phyloP scores from a whole-genome alignment of 176 grass and related monocot species.

The Melocanna baccifera region DNA sequence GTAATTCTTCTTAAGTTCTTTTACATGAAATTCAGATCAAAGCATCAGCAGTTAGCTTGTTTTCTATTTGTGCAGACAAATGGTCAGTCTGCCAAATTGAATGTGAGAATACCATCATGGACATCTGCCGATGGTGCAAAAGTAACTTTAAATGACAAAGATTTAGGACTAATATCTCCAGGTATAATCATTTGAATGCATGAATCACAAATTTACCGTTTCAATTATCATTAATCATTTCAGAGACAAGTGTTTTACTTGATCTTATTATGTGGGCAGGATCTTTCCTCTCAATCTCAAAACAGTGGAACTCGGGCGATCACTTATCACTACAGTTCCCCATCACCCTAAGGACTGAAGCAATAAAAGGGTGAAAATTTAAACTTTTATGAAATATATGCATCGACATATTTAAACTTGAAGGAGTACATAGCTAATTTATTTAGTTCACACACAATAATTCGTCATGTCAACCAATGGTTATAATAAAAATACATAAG shows the following conservation, averaged over 20 bases:
- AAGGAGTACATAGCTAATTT: background rate
- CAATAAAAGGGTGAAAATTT: constrained; percentile 63
- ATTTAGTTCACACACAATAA: background rate
- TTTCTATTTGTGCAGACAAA: constrained; percentile 46
- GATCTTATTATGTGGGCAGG: constrained; percentile 44
- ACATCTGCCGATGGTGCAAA: constrained; percentile 49
- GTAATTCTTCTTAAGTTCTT: constrained; percentile 25
- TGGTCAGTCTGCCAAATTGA: constrained; percentile 55
- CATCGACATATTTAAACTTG: background rate
- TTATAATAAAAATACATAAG: constrained; percentile 12
- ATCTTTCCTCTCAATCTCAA: constrained; percentile 66
- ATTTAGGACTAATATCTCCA: constrained; percentile 51
- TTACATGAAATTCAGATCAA: background rate
- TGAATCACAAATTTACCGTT: background rate
- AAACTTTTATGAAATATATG: background rate
- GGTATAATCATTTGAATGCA: constrained; percentile 40
- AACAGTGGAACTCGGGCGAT: constrained; percentile 71
- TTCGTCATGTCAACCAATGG: background rate
- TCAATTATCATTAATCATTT: background rate
- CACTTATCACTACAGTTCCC: constrained; percentile 55
- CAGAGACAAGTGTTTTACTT: background rate
- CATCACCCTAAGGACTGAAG: constrained; percentile 55
- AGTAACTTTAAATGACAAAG: constrained; percentile 66
- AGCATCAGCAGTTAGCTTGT: constrained; percentile 16
- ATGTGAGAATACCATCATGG: constrained; percentile 86